A percentile compares a stretch with the other conserved stretches of the same genome.
Conservation (phyloP, 768 basidiomycete species). For the Psilocybe tampanensis region DNA sequence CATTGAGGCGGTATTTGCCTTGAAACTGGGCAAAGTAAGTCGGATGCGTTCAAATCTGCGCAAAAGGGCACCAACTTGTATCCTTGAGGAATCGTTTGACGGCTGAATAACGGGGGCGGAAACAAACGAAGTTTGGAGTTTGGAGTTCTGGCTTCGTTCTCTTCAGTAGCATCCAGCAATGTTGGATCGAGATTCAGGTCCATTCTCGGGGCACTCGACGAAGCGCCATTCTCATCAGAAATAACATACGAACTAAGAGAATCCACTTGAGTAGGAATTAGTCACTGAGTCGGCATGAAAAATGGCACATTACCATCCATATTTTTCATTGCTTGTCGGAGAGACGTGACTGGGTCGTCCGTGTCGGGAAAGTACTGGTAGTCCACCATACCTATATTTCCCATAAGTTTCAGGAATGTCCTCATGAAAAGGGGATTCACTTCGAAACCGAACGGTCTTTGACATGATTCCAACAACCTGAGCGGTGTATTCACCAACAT, state of each 20-base stretch:
- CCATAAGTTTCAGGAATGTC: background rate
- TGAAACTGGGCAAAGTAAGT: conserved; percentile 53
- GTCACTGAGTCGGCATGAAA: background rate
- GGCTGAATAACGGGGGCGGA: conserved; percentile 89
- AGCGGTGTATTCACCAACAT: conserved; percentile 71
- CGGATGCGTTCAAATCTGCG: background rate
- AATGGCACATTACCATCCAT: conserved; percentile 72
- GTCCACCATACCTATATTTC: conserved; percentile 86
- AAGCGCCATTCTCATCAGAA: conserved; percentile 59
- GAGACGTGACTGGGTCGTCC: conserved; percentile 66
- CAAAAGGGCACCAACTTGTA: conserved; percentile 62
- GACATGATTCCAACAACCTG: conserved; percentile 74
- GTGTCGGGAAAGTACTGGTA: conserved; percentile 84
- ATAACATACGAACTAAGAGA: conserved; percentile 72
- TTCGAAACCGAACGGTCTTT: conserved; percentile 88
- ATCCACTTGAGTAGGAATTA: conserved; percentile 53
- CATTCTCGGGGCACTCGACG: conserved; percentile 3
- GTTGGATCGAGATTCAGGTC: conserved; percentile 55
- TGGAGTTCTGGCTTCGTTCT: conserved; percentile 11
- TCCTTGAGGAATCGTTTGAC: conserved; percentile 75
- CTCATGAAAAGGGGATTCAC: conserved; percentile 48
- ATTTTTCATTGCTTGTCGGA: conserved; percentile 73
- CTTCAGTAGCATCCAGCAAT: conserved; percentile 22
- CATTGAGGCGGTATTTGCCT: conserved; percentile 75
- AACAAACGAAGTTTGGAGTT: conserved; percentile 69